These are phyloP conservation scores for Sindora glabra DNA, from an alignment of 306 rosid genomes.

Conservation along the genomic window DNA sequence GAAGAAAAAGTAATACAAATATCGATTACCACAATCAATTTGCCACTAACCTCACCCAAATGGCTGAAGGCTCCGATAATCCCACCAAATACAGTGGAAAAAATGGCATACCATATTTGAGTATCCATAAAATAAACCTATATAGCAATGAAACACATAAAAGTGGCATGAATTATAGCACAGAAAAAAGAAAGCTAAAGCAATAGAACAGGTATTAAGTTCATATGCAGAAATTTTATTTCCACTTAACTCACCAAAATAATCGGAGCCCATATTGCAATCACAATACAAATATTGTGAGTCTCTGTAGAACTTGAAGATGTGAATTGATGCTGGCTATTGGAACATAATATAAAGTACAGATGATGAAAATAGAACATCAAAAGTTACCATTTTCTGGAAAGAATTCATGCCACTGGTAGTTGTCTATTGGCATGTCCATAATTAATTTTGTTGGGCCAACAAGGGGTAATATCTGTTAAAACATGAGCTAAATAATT, in stretches of 20 bases:
- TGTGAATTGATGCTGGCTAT: constrained; percentile 17
- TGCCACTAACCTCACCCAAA: constrained; percentile 90
- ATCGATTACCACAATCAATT: background rate
- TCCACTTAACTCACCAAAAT: constrained; percentile 58
- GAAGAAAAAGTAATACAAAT: background rate
- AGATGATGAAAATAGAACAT: constrained; percentile 11
- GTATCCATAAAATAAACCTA: constrained; percentile 98
- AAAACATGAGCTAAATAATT: constrained; percentile 19
- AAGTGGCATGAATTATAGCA: background rate
- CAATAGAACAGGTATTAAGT: constrained; percentile 8
- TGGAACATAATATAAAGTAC: constrained; percentile 1
- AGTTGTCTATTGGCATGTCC: constrained; percentile 58
- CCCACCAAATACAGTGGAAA: constrained; percentile 86
- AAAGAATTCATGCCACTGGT: constrained; percentile 96
- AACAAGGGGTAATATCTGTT: constrained; percentile 73
- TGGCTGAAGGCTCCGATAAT: constrained; percentile 95
- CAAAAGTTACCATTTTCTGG: constrained; percentile 60
- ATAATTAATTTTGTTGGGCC: constrained; percentile 79
- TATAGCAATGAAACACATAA: constrained; percentile 18
- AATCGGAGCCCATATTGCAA: constrained; percentile 96
- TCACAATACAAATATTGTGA: constrained; percentile 48
- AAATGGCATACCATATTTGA: constrained; percentile 98
- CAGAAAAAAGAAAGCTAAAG: constrained; percentile 10
- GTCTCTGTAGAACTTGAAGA: constrained; percentile 41
- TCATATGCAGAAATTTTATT: constrained; percentile 4